Conservation (phyloP, 2,329 filamentous ascomycete species). For the Calonectria naviculata region DNA sequence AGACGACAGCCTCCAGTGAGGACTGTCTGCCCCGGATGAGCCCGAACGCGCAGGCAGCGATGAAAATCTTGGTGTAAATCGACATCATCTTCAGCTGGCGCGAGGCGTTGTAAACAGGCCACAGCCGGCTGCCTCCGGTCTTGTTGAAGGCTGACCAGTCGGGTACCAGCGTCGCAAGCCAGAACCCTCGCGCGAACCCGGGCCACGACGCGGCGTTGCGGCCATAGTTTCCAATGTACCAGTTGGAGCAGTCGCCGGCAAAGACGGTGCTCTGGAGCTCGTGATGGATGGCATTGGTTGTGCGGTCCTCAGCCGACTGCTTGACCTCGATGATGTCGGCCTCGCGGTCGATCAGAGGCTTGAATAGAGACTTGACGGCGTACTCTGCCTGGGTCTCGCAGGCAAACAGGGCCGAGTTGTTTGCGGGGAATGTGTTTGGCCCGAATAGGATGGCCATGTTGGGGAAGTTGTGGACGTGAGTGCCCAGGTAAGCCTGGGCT, state of each 20-base stretch:
- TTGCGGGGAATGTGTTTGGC: conserved; percentile 38
- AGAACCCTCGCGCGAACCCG: conserved; percentile 43
- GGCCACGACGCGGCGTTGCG: conserved; percentile 48
- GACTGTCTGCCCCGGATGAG: conserved; percentile 3
- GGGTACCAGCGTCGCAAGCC: conserved; percentile 42
- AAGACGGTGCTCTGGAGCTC: conserved; percentile 28
- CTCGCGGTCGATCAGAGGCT: conserved; percentile 42
- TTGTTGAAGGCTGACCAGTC: conserved; percentile 24
- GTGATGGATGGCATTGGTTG: conserved; percentile 28
- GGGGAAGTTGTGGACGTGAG: conserved; percentile 44
- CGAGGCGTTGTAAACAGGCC: background rate
- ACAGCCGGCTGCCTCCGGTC: conserved; percentile 9
- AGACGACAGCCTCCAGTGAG: background rate
- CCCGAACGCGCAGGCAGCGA: background rate
- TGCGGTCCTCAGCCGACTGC: conserved; percentile 24
- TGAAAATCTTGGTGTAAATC: conserved; percentile 6
- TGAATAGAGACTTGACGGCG: conserved; percentile 43
- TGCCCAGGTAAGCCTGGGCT: conserved; percentile 45
- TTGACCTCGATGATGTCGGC: conserved; percentile 28
- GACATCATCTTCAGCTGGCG: background rate
- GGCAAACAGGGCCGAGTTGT: conserved; percentile 41
- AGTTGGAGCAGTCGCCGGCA: conserved; percentile 31
- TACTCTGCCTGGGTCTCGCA: conserved; percentile 41
- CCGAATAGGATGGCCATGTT: conserved; percentile 45
- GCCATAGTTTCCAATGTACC: conserved; percentile 33